Evolutionary conservation across 257 asterid species (phyloP).

Genomic region (Penstemon barbatus): DNA sequence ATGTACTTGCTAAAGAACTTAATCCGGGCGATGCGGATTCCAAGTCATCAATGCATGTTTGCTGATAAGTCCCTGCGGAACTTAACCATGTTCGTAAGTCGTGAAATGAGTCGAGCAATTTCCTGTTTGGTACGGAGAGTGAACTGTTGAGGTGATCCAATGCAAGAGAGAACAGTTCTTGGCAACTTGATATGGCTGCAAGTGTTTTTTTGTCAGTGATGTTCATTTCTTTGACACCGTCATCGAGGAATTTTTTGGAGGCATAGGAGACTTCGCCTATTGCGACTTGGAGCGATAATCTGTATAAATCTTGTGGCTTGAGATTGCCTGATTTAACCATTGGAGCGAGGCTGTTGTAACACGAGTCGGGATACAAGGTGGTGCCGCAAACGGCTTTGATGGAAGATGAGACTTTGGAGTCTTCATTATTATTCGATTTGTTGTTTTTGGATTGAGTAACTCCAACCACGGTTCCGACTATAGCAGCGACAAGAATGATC

Average conservation of each 20-base stretch:
- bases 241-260: slow-evolving; percentile 19
- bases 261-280: slow-evolving; percentile 37
- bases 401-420: slow-evolving; percentile 22
- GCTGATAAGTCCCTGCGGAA: slow-evolving; percentile 35
- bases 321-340: slow-evolving; percentile 32
- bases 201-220: slow-evolving; percentile 33
- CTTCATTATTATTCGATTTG: neutral
- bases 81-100: slow-evolving; percentile 38
- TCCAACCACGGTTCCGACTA: slow-evolving; percentile 56
- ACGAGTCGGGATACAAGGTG: slow-evolving; percentile 45
- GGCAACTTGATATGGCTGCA: slow-evolving; percentile 41
- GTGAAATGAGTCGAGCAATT: slow-evolving; percentile 12
- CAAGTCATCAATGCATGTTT: slow-evolving; percentile 35
- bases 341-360: slow-evolving; percentile 41
- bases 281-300: slow-evolving; percentile 46
- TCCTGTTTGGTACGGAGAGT: slow-evolving; percentile 9
- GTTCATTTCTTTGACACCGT: slow-evolving; percentile 27
- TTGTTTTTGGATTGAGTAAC: slow-evolving; percentile 37
- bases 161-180: slow-evolving; percentile 41
- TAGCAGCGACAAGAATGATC: slow-evolving; percentile 51
- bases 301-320: slow-evolving; percentile 42
- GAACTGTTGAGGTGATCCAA: slow-evolving; percentile 38
- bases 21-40: neutral
- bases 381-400: slow-evolving; percentile 38
- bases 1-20: slow-evolving; percentile 2